Conservation (phyloP, 1,284 basidiomycete genomes). For the Rhodotorula mucilaginosa region DNA sequence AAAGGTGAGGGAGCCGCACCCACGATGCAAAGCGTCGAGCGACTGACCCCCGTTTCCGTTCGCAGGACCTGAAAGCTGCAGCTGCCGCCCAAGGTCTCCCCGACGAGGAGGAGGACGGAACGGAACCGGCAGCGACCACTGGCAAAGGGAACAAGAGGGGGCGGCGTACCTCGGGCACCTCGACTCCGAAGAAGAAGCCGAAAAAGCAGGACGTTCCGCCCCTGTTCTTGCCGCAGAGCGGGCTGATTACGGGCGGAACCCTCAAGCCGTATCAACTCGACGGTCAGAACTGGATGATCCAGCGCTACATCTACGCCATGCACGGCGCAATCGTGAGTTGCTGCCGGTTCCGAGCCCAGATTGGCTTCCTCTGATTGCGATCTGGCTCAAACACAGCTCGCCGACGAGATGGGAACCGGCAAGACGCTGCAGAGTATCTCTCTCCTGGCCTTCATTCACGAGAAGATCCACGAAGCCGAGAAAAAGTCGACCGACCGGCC, state of each 20-base stretch:
- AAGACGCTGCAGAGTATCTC: constrained; percentile 97
- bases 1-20: background rate
- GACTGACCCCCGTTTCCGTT: background rate
- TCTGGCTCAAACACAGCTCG: constrained; percentile 5
- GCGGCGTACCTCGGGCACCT: background rate
- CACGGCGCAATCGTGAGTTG: constrained; percentile 17
- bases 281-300: constrained; percentile 90
- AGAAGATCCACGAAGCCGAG: constrained; percentile 13
- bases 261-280: constrained; percentile 90
- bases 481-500: constrained; percentile 64
- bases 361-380: background rate
- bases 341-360: background rate
- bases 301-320: constrained; percentile 71
- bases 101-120: background rate
- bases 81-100: background rate
- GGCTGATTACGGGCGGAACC: constrained; percentile 59
- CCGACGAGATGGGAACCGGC: constrained; percentile 35
- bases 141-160: background rate
- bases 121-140: background rate
- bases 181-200: constrained; percentile 10
- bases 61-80: background rate
- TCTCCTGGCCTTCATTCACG: constrained; percentile 72
- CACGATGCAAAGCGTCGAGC: background rate
- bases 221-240: constrained; percentile 11
- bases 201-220: constrained; percentile 10